Percentiles rank a stretch among this genome's conserved stretches.
Evolutionary conservation across 1,284 basidiomycete species (phyloP).

Genomic region (Singerocomus inundabilis): DNA sequence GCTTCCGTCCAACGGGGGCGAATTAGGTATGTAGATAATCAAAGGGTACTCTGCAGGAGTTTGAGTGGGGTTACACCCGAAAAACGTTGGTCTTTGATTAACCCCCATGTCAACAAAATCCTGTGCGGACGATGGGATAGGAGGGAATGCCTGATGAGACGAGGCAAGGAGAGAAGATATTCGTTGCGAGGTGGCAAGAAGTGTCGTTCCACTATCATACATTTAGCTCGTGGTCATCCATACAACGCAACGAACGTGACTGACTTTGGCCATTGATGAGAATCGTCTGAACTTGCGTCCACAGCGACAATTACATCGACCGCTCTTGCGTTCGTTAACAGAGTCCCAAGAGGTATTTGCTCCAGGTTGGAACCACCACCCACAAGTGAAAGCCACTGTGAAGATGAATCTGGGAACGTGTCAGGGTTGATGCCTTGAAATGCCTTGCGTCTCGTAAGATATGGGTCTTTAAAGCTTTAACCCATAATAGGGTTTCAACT

Average conservation of each 20-base stretch:
- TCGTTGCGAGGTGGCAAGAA: conserved; percentile 42
- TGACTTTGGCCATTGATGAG: conserved; percentile 66
- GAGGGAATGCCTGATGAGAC: conserved; percentile 62
- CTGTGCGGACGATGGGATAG: conserved; percentile 50
- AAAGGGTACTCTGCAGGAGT: conserved; percentile 53
- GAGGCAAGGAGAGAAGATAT: conserved; percentile 45
- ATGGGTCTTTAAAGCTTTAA: no score
- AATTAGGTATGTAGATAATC: conserved; percentile 63
- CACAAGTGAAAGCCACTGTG: conserved; percentile 54
- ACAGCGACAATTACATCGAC: conserved; percentile 71
- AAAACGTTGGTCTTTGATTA: conserved; percentile 71
- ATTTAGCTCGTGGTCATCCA: not conserved
- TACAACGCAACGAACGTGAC: conserved; percentile 19
- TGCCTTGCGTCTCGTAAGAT: conserved; percentile 33
- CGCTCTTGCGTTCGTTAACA: conserved; percentile 60
- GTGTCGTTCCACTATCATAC: conserved; percentile 46
- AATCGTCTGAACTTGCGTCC: conserved; percentile 64
- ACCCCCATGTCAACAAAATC: conserved; percentile 64
- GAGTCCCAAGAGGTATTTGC: conserved; percentile 63
- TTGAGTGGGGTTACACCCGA: conserved; percentile 64
- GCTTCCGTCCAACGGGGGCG: conserved; percentile 57
- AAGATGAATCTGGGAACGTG: conserved; percentile 48
- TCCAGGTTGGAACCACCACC: conserved; percentile 62
- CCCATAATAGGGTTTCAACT: conserved; percentile 9
- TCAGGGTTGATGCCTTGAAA: conserved; percentile 48